These are phyloP conservation scores for Saitozyma sp. DNA, from an alignment of 768 basidiomycete species.

Conservation along the genomic window DNA sequence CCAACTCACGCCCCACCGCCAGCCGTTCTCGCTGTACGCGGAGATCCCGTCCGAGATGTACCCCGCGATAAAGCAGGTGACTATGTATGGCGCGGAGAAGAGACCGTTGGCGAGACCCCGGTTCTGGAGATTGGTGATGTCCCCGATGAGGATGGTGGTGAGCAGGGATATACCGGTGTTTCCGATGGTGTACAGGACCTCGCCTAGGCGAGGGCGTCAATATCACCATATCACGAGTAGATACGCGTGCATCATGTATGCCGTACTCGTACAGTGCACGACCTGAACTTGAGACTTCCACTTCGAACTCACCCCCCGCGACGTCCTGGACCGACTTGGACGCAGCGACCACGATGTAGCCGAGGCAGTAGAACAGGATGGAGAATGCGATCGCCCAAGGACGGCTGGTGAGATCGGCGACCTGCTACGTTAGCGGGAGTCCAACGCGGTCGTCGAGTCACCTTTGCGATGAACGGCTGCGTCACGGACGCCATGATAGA, in stretches of 20 bases:
- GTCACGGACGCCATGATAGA: slow-evolving; percentile 38
- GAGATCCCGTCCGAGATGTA: slow-evolving; percentile 37
- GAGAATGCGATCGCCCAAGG: slow-evolving; percentile 20
- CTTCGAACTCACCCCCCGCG: slow-evolving; percentile 12
- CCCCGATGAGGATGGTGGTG: slow-evolving; percentile 44
- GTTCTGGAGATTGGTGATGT: slow-evolving; percentile 51
- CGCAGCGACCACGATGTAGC: slow-evolving; percentile 47
- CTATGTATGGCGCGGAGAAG: slow-evolving; percentile 42
- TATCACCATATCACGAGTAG: no score
- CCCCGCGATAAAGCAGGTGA: slow-evolving; percentile 45
- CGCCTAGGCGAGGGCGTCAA: slow-evolving; percentile 2
- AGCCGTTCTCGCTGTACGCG: slow-evolving; percentile 35
- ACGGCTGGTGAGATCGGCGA: slow-evolving; percentile 11
- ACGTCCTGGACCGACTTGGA: slow-evolving; percentile 35
- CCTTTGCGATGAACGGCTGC: slow-evolving; percentile 12
- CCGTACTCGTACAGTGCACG: no score
- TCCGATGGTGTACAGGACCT: slow-evolving; percentile 44
- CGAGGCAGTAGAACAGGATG: slow-evolving; percentile 42
- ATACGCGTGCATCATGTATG: no score
- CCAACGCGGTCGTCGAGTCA: neutral
- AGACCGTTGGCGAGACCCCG: slow-evolving; percentile 45
- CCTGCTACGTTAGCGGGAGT: no score
- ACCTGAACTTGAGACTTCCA: no score
- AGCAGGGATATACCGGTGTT: slow-evolving; percentile 45
- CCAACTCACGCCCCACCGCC: slow-evolving; percentile 50